A percentile compares a stretch with the other conserved stretches of the same genome.
Conservation (phyloP, 2,329 filamentous ascomycete genomes). For the Sclerotinia nivalis region DNA sequence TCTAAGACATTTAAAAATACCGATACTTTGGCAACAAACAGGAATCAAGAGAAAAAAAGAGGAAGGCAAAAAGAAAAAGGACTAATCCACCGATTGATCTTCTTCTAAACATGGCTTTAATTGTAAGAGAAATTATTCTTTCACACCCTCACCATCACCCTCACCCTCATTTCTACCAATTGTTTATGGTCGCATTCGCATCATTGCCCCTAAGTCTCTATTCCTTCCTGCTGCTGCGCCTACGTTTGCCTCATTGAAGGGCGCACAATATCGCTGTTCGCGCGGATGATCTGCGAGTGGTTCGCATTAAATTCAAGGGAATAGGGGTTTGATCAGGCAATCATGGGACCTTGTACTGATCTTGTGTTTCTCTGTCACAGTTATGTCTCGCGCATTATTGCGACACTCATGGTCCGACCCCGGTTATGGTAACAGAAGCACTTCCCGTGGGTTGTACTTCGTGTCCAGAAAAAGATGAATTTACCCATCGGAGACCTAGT, state of each 20-base stretch:
- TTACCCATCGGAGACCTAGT: slow-evolving; percentile 34
- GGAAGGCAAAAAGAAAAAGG: not conserved
- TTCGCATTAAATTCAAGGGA: not conserved
- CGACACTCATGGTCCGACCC: slow-evolving; percentile 68
- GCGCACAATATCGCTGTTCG: not conserved
- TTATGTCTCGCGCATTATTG: slow-evolving; percentile 70
- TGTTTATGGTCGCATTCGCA: not conserved
- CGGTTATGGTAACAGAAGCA: slow-evolving; percentile 69
- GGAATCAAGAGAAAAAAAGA: slow-evolving; percentile 2
- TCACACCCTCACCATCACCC: slow-evolving; percentile 1
- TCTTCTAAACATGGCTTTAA: slow-evolving; percentile 39
- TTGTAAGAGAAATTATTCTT: slow-evolving; percentile 35
- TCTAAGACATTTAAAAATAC: slow-evolving; percentile 10
- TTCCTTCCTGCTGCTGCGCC: not conserved
- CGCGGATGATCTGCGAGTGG: not conserved
- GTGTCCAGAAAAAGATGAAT: slow-evolving; percentile 54
- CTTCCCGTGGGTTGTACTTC: slow-evolving; percentile 60
- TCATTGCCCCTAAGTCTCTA: slow-evolving; percentile 17
- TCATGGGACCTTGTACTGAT: slow-evolving; percentile 28
- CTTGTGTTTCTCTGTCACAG: slow-evolving; percentile 45
- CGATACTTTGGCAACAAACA: slow-evolving; percentile 5
- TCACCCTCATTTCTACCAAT: slow-evolving; percentile 13
- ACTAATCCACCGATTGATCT: not conserved
- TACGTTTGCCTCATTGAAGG: slow-evolving; percentile 10
- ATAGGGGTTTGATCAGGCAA: not conserved